Conservation (phyloP, 2,329 filamentous ascomycete species). For the Paramyrothecium sp. region DNA sequence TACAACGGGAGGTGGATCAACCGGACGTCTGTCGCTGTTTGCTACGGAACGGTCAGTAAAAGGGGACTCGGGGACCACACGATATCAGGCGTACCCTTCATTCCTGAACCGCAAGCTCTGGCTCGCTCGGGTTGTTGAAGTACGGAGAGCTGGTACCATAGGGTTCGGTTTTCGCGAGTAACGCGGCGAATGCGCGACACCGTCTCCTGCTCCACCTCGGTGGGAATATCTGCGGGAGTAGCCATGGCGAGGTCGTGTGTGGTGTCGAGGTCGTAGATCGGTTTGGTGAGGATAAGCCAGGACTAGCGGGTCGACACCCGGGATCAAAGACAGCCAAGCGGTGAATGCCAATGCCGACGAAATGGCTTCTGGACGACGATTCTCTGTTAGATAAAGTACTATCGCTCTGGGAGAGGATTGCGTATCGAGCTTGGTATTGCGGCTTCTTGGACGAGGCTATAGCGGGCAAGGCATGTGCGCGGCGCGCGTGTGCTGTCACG, state of each 20-base stretch:
- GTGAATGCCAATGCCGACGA: too few relatives aligned
- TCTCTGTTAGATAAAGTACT: too few relatives aligned
- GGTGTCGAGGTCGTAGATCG: conserved; percentile 5
- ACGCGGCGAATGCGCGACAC: conserved; percentile 45
- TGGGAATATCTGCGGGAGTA: conserved; percentile 26
- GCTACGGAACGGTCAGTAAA: conserved; percentile 24
- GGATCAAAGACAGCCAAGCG: too few relatives aligned
- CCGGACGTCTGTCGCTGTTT: conserved; percentile 74
- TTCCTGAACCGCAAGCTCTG: conserved; percentile 90
- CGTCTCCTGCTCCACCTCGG: conserved; percentile 29
- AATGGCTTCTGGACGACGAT: too few relatives aligned
- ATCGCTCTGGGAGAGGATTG: too few relatives aligned
- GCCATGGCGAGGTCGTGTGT: conserved; percentile 23
- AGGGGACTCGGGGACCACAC: neutral
- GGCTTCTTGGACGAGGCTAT: too few relatives aligned
- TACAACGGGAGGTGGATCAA: conserved; percentile 92
- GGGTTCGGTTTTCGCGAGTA: conserved; percentile 72
- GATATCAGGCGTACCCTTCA: conserved; percentile 69
- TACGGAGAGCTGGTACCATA: conserved; percentile 81
- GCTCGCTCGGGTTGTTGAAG: conserved; percentile 94
- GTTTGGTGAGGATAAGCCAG: neutral
- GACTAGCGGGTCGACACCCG: too few relatives aligned
- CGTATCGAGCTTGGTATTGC: too few relatives aligned
- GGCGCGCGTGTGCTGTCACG: neutral
- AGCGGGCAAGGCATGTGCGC: too few relatives aligned